Evolutionary conservation across 495 filamentous ascomycete genomes (phyloP), one percentile per base, ranked within the genome.

Genomic region (Neurospora sp.): DNA sequence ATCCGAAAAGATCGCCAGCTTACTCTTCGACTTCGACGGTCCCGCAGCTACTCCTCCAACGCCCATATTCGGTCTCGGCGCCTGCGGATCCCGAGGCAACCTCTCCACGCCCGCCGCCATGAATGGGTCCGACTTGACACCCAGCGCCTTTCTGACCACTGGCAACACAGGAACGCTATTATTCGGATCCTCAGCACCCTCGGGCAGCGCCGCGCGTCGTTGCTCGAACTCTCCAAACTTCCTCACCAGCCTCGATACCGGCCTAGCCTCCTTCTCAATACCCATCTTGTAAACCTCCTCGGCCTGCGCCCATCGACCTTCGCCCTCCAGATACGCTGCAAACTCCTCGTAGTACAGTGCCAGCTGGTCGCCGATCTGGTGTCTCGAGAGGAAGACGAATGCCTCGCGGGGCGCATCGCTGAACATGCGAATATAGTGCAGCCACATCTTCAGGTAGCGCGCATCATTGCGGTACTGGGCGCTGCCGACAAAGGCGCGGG

Each of bases 321-420:
- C 91, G 69, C 89, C 86, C 83, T 99, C 96, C 22, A 99, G 82
- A 92, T 94, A 97, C 0, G 88, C 91, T 0, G 96, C 94, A 82
- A 96, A 98, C 76, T 98, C 96, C 78, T 99, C 96, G 81, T 99
- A 98, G 78, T 94, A 99, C n/a, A 98, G 82, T 0, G 96, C 96
- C 11, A 99, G 84, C 1, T 88, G 85, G 76, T 97, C 94, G 68
- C 94, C 96, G 73, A 98, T 91, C 72, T 87, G 87, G 73, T 98
- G 94, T 31, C 95, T 92, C 2, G 94, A 90, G 42, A 99, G 85
- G 77, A 96, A 99, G 14, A 94, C 91, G 76, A 93, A 99, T 0
- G 91, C 93, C 78, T 99, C 96, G 59, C 96, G 89, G 9, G 96
- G 94, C 31, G 93, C 87, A 79, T 98, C 96, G 18, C 92, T 92